These are phyloP conservation scores for Eucalyptus shirleyi DNA, from an alignment of 345 rosid species.

Conservation along the genomic window DNA sequence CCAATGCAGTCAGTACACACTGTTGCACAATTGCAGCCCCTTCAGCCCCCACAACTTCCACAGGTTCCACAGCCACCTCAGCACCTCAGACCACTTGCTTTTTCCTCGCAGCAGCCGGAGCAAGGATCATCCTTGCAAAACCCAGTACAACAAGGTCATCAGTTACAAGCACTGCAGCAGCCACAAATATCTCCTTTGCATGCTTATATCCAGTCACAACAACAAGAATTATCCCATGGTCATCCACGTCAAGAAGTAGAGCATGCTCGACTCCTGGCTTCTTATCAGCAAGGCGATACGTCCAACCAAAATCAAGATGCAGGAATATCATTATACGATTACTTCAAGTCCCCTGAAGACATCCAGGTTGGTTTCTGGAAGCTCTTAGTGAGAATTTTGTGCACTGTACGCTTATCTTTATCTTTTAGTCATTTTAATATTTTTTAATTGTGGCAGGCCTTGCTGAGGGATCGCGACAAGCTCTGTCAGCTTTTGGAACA, in stretches of 20 bases:
- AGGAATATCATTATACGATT: conserved; percentile 84
- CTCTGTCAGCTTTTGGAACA: conserved; percentile 97
- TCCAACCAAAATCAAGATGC: conserved; percentile 61
- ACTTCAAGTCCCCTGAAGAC: conserved; percentile 87
- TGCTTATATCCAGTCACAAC: conserved; percentile 61
- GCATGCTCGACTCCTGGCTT: conserved; percentile 23
- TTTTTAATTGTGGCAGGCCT: conserved; percentile 36
- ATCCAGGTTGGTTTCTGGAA: conserved; percentile 47
- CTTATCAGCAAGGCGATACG: conserved; percentile 51
- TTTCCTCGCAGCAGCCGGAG: conserved; percentile 49
- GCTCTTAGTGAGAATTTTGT: background rate
- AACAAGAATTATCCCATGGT: conserved; percentile 50
- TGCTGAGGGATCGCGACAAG: conserved; percentile 83
- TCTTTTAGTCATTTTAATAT: background rate
- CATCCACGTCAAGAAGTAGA: conserved; percentile 56
- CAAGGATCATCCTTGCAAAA: conserved; percentile 52
- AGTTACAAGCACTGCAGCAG: conserved; percentile 60
- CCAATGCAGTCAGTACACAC: conserved; percentile 43
- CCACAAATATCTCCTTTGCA: conserved; percentile 36
- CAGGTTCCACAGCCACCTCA: conserved; percentile 82
- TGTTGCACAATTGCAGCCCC: conserved; percentile 53
- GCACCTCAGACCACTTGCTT: conserved; percentile 54
- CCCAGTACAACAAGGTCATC: conserved; percentile 54
- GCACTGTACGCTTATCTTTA: background rate
- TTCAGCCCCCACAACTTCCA: conserved; percentile 55